phyloP scores from a whole-genome alignment of 1,284 basidiomycete genomes.

The Rhodofomes roseus region DNA sequence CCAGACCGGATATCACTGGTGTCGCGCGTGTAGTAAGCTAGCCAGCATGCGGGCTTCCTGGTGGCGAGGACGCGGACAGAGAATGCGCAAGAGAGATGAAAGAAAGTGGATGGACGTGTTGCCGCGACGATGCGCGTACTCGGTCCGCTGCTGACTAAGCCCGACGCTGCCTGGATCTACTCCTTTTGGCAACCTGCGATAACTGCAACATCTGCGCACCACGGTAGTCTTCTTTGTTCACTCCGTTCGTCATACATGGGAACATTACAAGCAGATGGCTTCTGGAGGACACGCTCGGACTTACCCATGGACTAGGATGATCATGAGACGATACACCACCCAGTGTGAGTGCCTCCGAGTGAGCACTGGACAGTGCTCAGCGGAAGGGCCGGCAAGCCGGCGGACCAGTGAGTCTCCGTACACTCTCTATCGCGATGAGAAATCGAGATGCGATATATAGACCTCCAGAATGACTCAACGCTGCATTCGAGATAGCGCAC shows the following conservation, averaged over 20 bases:
- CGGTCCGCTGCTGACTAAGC: constrained; percentile 1
- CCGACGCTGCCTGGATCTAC: background rate
- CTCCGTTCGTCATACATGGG: background rate
- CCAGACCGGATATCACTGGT: background rate
- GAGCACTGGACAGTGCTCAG: constrained; percentile 1
- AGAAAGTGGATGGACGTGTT: background rate
- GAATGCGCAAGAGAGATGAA: background rate
- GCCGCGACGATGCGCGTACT: background rate
- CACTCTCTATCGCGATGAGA: constrained; percentile 8
- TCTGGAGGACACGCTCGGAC: background rate
- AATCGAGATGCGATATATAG: constrained; percentile 6
- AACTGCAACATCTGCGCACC: background rate
- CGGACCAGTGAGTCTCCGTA: constrained; percentile 5
- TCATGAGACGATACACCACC: background rate
- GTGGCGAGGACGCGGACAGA: background rate
- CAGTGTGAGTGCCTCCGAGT: background rate
- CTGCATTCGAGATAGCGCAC: background rate
- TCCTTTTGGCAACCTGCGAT: background rate
- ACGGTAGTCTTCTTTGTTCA: background rate
- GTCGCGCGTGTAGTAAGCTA: background rate
- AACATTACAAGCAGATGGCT: background rate
- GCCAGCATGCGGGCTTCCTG: background rate
- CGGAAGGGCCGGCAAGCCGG: constrained; percentile 8
- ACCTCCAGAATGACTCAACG: background rate
- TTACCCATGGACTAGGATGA: background rate